These are phyloP conservation scores for Rosa multiflora DNA, from an alignment of 306 rosid genomes.

Conservation along the genomic window DNA sequence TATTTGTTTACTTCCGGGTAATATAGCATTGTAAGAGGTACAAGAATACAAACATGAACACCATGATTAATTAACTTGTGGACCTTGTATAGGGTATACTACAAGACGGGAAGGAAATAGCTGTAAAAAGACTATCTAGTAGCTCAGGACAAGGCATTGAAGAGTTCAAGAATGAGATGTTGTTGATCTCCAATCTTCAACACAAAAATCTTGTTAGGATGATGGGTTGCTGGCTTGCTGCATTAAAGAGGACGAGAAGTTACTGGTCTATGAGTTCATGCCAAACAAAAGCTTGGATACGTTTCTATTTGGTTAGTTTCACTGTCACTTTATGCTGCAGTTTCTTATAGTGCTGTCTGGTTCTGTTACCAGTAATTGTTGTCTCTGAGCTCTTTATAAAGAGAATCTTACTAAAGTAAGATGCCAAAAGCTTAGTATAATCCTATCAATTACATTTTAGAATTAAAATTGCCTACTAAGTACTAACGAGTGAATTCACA, in stretches of 20 bases:
- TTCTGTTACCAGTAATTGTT: too few relatives aligned
- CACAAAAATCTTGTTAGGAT: constrained; percentile 14
- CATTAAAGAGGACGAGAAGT: constrained; percentile 33
- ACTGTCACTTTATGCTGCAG: too few relatives aligned
- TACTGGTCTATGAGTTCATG: constrained; percentile 43
- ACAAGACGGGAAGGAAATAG: constrained; percentile 30
- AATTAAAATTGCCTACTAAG: too few relatives aligned
- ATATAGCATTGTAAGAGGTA: not conserved
- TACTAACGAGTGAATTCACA: too few relatives aligned
- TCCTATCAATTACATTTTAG: too few relatives aligned
- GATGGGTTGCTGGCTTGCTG: constrained; percentile 44
- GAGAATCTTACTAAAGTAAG: too few relatives aligned
- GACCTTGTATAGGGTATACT: constrained; percentile 29
- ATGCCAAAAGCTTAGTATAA: too few relatives aligned
- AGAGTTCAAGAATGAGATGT: constrained; percentile 37
- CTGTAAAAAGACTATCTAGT: constrained; percentile 39
- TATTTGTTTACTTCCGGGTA: not conserved
- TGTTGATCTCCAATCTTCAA: constrained; percentile 32
- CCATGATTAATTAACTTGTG: not conserved
- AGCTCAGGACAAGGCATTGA: constrained; percentile 37
- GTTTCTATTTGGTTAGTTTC: constrained; percentile 36
- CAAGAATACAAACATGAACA: not conserved
- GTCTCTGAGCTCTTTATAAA: too few relatives aligned
- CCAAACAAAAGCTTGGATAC: constrained; percentile 42
- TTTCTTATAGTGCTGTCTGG: not conserved